These are phyloP conservation scores for Dioscorea cayenensis DNA, from an alignment of 116 monocot species.

Conservation along the genomic window DNA sequence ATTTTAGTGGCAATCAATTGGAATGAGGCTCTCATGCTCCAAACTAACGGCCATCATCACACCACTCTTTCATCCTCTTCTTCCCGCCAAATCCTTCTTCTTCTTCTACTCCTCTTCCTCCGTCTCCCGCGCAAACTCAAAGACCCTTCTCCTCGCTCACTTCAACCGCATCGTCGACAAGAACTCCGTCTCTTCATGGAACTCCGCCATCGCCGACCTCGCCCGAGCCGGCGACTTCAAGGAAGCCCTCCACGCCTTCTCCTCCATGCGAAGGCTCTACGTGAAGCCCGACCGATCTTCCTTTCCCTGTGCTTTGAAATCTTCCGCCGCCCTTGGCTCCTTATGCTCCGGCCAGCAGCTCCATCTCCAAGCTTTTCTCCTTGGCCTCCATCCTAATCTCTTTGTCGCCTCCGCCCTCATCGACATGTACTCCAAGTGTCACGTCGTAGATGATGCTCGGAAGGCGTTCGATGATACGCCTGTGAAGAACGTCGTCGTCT, in stretches of 20 bases:
- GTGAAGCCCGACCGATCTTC: constrained; percentile 53
- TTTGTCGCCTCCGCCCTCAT: constrained; percentile 74
- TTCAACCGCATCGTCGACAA: constrained; percentile 45
- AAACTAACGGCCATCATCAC: neutral
- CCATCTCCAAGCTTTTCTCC: constrained; percentile 50
- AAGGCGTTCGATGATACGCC: constrained; percentile 57
- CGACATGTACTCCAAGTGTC: constrained; percentile 69
- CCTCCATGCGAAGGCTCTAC: constrained; percentile 35
- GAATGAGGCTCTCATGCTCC: neutral
- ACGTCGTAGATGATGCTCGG: constrained; percentile 41
- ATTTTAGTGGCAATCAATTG: neutral
- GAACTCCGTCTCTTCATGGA: constrained; percentile 63
- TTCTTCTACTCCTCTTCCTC: constrained; percentile 3
- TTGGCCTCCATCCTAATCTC: constrained; percentile 55
- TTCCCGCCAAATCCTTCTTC: constrained; percentile 6
- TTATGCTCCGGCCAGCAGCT: constrained; percentile 58
- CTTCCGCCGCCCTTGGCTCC: constrained; percentile 34
- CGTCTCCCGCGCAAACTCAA: neutral
- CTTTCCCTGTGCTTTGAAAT: constrained; percentile 55
- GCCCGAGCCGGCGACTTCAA: constrained; percentile 40
- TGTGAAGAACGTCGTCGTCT: constrained; percentile 45
- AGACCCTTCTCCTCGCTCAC: constrained; percentile 23
- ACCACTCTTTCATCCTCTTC: neutral
- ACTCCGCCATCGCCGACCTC: constrained; percentile 65
- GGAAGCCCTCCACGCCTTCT: constrained; percentile 50